Percentiles rank a stretch among this genome's conserved stretches.
Conservation (phyloP, 345 rosid species). For the Gossypium australe region DNA sequence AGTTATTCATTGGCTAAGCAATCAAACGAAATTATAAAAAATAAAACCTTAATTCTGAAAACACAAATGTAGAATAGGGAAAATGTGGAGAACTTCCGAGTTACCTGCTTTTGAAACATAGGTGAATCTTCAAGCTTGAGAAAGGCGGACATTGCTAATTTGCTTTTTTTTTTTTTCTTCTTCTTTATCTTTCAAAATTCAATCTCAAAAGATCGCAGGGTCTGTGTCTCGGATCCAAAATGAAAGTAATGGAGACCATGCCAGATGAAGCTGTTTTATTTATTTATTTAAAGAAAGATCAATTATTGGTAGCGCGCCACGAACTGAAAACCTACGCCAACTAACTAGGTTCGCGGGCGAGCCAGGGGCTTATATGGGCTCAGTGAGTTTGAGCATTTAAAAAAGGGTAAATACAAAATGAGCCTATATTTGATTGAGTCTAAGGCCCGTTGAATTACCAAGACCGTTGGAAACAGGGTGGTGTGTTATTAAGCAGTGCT, state of each 20-base stretch:
- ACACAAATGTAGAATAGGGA: background rate
- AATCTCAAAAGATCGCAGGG: background rate
- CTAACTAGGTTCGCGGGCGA: background rate
- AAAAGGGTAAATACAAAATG: too few relatives aligned
- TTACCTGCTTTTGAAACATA: slow-evolving; percentile 69
- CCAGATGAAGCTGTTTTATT: background rate
- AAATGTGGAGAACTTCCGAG: background rate
- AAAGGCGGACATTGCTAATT: slow-evolving; percentile 42
- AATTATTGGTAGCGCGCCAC: background rate
- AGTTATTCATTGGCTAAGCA: too few relatives aligned
- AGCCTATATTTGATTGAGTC: too few relatives aligned
- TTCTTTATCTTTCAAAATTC: background rate
- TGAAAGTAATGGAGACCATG: background rate
- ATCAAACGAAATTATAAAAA: too few relatives aligned
- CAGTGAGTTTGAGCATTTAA: background rate
- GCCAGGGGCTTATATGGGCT: background rate
- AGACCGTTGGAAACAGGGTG: too few relatives aligned
- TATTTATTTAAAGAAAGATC: background rate
- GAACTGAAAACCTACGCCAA: background rate
- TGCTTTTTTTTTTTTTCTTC: background rate
- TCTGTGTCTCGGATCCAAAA: slow-evolving; percentile 1
- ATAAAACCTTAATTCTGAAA: background rate
- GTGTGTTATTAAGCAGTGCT: too few relatives aligned
- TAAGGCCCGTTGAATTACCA: too few relatives aligned
- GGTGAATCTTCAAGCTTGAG: slow-evolving; percentile 70